These are phyloP conservation scores for Talaromyces sp. DNA, from an alignment of 2,329 filamentous ascomycete genomes.

Conservation along the genomic window DNA sequence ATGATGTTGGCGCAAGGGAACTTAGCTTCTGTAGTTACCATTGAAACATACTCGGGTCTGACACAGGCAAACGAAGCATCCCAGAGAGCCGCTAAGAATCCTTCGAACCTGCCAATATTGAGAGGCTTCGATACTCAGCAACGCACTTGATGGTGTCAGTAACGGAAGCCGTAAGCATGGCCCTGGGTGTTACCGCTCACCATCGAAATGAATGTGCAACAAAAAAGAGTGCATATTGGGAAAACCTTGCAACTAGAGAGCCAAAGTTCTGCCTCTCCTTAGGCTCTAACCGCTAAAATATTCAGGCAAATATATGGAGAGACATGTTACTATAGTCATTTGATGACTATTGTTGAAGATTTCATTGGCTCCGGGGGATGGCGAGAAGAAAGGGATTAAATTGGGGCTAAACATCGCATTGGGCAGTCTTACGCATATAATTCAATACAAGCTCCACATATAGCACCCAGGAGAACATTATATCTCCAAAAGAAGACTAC, in stretches of 20 bases:
- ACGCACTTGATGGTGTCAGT: constrained; percentile 58
- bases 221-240: constrained; percentile 43
- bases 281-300: constrained; percentile 52
- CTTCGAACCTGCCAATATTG: constrained; percentile 47
- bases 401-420: too few species aligned
- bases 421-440: constrained; percentile 36
- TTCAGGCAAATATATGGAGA: constrained; percentile 45
- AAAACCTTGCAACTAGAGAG: constrained; percentile 58
- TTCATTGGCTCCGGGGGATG: too few species aligned
- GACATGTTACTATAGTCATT: too few species aligned
- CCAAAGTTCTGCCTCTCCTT: constrained; percentile 59
- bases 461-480: constrained; percentile 49
- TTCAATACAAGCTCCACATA: constrained; percentile 54
- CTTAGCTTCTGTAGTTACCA: constrained; percentile 69
- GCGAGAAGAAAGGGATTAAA: too few species aligned
- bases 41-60: constrained; percentile 67
- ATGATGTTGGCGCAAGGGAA: constrained; percentile 70
- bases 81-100: constrained; percentile 62
- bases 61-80: constrained; percentile 58
- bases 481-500: neutral
- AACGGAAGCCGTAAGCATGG: constrained; percentile 56
- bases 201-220: constrained; percentile 12
- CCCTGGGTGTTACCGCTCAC: constrained; percentile 30
- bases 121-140: constrained; percentile 35
- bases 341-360: too few species aligned